A percentile compares a stretch with the other conserved stretches of the same genome.
Conservation (phyloP, 2,329 filamentous ascomycete genomes). For the Hypoxylon sp. region DNA sequence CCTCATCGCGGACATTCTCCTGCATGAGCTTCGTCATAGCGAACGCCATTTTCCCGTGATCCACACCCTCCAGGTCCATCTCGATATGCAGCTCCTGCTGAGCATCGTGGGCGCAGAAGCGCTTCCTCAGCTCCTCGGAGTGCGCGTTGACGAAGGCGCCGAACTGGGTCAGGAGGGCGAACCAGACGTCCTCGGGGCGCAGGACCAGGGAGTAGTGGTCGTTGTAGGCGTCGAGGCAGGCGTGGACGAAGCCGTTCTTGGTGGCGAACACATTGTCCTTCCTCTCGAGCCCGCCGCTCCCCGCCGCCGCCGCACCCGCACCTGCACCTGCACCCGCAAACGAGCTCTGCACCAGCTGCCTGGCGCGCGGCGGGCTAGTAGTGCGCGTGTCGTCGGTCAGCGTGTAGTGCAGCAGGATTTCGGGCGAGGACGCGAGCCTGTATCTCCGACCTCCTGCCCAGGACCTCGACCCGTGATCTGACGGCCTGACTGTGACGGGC, state of each 20-base stretch:
- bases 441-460: conserved; percentile 47
- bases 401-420: conserved; percentile 45
- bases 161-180: conserved; percentile 63
- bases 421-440: conserved; percentile 44
- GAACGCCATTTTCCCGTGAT: conserved; percentile 54
- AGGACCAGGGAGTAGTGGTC: conserved; percentile 60
- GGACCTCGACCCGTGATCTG: conserved; percentile 45
- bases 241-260: conserved; percentile 54
- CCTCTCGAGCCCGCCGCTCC: conserved; percentile 40
- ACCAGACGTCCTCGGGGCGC: conserved; percentile 66
- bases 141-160: conserved; percentile 61
- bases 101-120: conserved; percentile 60
- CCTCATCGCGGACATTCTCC: conserved; percentile 57
- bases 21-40: conserved; percentile 57
- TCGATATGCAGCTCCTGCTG: conserved; percentile 51
- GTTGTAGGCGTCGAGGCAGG: conserved; percentile 57
- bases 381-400: conserved; percentile 46
- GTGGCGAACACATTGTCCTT: conserved; percentile 49
- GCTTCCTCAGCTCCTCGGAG: conserved; percentile 59
- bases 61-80: conserved; percentile 29
- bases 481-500: conserved; percentile 48
- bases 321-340: too few relatives aligned
- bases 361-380: conserved; percentile 43
- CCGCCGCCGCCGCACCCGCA: too few relatives aligned
- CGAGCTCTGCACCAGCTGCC: conserved; percentile 46